These are phyloP conservation scores for Bremia lactucae DNA, from an alignment of 352 stramenopile species.

Conservation along the genomic window DNA sequence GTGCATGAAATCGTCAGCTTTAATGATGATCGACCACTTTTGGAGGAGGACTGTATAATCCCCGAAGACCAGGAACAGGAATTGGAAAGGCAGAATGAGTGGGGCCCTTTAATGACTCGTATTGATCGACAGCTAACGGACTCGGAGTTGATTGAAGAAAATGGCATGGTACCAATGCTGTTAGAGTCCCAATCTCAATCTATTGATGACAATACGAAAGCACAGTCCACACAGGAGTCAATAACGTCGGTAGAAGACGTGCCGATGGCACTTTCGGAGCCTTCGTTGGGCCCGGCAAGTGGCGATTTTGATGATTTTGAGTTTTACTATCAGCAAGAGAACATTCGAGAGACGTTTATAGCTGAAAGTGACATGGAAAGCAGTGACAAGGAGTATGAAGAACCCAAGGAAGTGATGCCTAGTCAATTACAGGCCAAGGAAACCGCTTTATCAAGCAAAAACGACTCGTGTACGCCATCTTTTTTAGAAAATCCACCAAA, in stretches of 20 bases:
- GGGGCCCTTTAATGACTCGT: conserved; percentile 12
- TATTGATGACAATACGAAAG: no score
- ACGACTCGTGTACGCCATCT: background rate
- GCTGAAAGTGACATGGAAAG: conserved; percentile 37
- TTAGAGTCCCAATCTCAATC: conserved; percentile 24
- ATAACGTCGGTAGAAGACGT: background rate
- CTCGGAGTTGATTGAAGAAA: conserved; percentile 65
- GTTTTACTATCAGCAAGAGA: conserved; percentile 36
- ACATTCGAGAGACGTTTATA: conserved; percentile 42
- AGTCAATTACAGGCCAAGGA: no score
- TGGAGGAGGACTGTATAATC: conserved; percentile 53
- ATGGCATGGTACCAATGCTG: conserved; percentile 30
- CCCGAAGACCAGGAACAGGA: conserved; percentile 46
- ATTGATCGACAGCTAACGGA: conserved; percentile 25
- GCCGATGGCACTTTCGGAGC: conserved; percentile 6
- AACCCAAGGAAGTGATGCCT: conserved; percentile 1
- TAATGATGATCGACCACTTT: conserved; percentile 31
- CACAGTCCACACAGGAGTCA: conserved; percentile 6
- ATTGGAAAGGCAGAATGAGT: conserved; percentile 46
- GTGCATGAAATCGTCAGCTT: conserved; percentile 9
- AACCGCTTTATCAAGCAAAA: background rate
- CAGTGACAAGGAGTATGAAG: conserved; percentile 12
- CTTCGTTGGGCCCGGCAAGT: conserved; percentile 6
- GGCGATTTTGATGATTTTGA: conserved; percentile 23
- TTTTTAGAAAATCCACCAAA: conserved; percentile 1